These are phyloP conservation scores for Fusarium stilboides DNA, from an alignment of 2,329 filamentous ascomycete species.

Conservation along the genomic window DNA sequence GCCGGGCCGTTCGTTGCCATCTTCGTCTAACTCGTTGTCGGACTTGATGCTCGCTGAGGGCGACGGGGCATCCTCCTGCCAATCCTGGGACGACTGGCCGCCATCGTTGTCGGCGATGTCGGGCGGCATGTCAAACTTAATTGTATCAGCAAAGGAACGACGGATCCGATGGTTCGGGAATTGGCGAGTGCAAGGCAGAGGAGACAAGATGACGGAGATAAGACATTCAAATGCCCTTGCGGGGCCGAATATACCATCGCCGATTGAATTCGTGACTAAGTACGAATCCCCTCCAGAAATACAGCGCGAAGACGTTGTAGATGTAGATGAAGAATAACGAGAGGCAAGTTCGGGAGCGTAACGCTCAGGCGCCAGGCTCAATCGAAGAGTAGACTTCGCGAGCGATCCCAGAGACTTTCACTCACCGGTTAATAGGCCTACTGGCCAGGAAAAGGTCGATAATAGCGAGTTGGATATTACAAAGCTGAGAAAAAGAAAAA, in stretches of 20 bases:
- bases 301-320: conserved; percentile 2
- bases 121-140: conserved; percentile 53
- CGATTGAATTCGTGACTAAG: conserved; percentile 18
- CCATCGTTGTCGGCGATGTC: conserved; percentile 63
- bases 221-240: conserved; percentile 30
- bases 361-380: conserved; percentile 16
- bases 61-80: conserved; percentile 57
- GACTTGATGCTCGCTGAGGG: conserved; percentile 62
- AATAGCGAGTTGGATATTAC: conserved; percentile 23
- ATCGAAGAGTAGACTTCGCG: conserved; percentile 16
- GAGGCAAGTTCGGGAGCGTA: conserved; percentile 20
- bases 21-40: conserved; percentile 60
- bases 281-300: not conserved
- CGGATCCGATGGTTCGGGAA: conserved; percentile 16
- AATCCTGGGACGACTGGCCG: conserved; percentile 55
- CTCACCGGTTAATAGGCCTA: conserved; percentile 43
- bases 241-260: conserved; percentile 17
- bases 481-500: not conserved
- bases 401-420: conserved; percentile 18
- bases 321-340: conserved; percentile 1
- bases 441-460: conserved; percentile 31
- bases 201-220: conserved; percentile 21
- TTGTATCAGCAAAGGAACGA: conserved; percentile 42
- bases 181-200: conserved; percentile 19
- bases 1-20: conserved; percentile 52